Evolutionary conservation across 2,329 filamentous ascomycete species (phyloP).

Genomic region (Basipetospora chlamydospora): DNA sequence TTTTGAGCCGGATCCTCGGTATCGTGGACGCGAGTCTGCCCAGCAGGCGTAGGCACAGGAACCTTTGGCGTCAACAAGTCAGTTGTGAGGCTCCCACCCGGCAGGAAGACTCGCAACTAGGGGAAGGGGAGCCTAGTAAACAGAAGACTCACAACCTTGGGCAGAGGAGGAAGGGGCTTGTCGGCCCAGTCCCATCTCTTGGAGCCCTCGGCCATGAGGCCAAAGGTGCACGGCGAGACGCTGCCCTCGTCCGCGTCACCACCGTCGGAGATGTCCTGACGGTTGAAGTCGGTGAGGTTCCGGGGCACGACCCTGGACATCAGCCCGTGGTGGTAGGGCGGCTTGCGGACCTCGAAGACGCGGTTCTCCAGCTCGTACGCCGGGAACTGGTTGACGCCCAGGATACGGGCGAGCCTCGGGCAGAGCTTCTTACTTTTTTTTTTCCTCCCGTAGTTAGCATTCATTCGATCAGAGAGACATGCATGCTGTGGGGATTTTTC

Average conservation of each 20-base stretch:
- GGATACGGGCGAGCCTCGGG: not conserved
- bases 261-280: constrained; percentile 21
- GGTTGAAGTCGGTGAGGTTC: not conserved
- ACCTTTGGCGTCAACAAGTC: too few species aligned
- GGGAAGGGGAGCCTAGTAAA: too few species aligned
- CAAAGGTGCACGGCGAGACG: constrained; percentile 27
- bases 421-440: too few species aligned
- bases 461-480: too few species aligned
- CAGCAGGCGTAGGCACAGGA: too few species aligned
- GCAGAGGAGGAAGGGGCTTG: constrained; percentile 1
- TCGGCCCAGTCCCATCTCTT: constrained; percentile 14
- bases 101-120: too few species aligned
- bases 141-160: constrained; percentile 10
- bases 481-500: too few species aligned
- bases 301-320: not conserved
- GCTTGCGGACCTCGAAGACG: not conserved
- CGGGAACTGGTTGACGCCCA: not conserved
- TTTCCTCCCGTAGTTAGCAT: too few species aligned
- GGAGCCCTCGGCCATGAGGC: constrained; percentile 20
- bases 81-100: too few species aligned
- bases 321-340: not conserved
- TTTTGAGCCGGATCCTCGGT: not conserved
- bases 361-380: not conserved
- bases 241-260: constrained; percentile 20
- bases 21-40: too few species aligned